These are phyloP conservation scores for Gyromitra esculenta DNA, from an alignment of 2,329 filamentous ascomycete genomes.

Conservation along the genomic window DNA sequence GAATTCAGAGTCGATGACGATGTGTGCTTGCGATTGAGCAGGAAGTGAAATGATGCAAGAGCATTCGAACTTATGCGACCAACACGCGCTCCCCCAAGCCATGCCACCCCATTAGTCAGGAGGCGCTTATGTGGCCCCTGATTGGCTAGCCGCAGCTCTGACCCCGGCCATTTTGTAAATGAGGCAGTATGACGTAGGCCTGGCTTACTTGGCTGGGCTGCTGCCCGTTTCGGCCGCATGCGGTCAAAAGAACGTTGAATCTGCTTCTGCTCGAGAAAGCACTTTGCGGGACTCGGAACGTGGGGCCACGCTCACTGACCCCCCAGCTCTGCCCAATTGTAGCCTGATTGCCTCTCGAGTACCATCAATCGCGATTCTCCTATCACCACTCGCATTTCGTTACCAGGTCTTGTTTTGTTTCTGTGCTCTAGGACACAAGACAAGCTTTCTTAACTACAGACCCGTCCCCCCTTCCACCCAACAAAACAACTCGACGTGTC, in stretches of 20 bases:
- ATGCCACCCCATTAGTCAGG: conserved; percentile 45
- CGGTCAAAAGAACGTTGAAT: conserved; percentile 41
- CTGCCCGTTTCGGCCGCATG: conserved; percentile 50
- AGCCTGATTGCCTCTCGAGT: background rate
- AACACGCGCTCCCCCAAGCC: conserved; percentile 41
- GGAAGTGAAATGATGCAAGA: conserved; percentile 49
- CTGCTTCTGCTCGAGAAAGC: background rate
- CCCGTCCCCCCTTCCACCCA: background rate
- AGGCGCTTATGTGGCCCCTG: conserved; percentile 10
- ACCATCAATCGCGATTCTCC: conserved; percentile 26
- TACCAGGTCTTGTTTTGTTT: conserved; percentile 35
- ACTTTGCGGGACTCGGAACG: conserved; percentile 37
- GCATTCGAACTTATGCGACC: conserved; percentile 48
- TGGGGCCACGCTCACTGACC: conserved; percentile 24
- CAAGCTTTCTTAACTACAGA: conserved; percentile 19
- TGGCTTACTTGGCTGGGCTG: conserved; percentile 36
- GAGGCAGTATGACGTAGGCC: conserved; percentile 49
- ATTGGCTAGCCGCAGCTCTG: conserved; percentile 32
- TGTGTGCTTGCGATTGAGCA: conserved; percentile 48
- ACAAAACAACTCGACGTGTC: conserved; percentile 16
- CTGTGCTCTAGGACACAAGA: conserved; percentile 11
- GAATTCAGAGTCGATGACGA: conserved; percentile 42
- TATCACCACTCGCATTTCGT: conserved; percentile 22
- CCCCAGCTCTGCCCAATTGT: conserved; percentile 11
- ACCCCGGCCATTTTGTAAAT: conserved; percentile 42